Conservation (phyloP, 495 filamentous ascomycete species). For the Oidiodendron maius region DNA sequence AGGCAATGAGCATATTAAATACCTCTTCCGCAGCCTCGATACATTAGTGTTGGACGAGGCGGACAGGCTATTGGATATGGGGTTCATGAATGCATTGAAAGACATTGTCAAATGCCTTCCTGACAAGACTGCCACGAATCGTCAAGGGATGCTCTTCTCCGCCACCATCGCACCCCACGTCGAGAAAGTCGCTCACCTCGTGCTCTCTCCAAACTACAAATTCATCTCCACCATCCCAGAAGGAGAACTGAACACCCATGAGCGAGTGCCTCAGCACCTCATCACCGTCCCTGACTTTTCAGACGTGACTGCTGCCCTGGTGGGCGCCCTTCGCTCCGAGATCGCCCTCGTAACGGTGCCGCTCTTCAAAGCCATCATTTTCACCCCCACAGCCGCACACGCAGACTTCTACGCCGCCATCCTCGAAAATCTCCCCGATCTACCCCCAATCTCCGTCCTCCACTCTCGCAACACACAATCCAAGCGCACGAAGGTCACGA, state of each 20-base stretch:
- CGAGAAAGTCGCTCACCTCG: conserved; percentile 51
- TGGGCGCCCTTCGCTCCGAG: conserved; percentile 40
- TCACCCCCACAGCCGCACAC: conserved; percentile 59
- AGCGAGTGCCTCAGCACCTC: conserved; percentile 54
- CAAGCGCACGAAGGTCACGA: conserved; percentile 50
- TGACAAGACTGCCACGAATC: conserved; percentile 39
- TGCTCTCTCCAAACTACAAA: conserved; percentile 49
- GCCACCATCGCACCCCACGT: conserved; percentile 62
- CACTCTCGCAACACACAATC: conserved; percentile 56
- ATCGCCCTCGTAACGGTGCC: conserved; percentile 25
- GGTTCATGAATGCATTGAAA: conserved; percentile 53
- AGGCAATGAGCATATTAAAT: conserved; percentile 33
- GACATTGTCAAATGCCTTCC: conserved; percentile 53
- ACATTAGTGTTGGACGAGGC: conserved; percentile 64
- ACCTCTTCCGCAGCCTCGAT: conserved; percentile 42
- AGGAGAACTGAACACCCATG: conserved; percentile 55
- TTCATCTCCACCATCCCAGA: conserved; percentile 56
- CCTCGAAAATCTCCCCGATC: conserved; percentile 36
- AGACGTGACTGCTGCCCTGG: conserved; percentile 46
- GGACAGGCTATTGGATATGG: conserved; percentile 60
- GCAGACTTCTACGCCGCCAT: conserved; percentile 49
- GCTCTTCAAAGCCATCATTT: conserved; percentile 61
- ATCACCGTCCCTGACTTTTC: conserved; percentile 47
- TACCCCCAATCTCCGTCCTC: conserved; percentile 47
- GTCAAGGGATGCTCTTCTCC: conserved; percentile 70